A percentile compares a stretch with the other conserved stretches of the same genome.
Conservation (phyloP, 2,329 filamentous ascomycete species). For the Nigrospora oryzae region DNA sequence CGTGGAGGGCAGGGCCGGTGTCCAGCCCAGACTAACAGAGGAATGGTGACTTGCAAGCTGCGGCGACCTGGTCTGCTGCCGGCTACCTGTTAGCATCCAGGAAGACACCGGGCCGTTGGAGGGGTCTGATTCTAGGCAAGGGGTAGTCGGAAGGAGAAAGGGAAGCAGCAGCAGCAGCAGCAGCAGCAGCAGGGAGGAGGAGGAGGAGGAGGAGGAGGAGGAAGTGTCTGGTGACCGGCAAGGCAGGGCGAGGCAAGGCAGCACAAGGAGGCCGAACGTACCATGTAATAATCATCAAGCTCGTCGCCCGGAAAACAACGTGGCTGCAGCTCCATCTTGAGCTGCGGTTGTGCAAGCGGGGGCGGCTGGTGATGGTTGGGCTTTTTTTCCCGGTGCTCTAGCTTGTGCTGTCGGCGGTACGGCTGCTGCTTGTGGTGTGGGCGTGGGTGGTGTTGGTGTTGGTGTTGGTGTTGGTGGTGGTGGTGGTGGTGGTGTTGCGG, state of each 20-base stretch:
- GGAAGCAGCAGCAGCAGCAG: no score
- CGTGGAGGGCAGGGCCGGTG: background rate
- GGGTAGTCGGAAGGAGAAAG: background rate
- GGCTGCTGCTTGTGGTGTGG: constrained; percentile 3
- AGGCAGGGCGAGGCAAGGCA: constrained; percentile 4
- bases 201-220: no score
- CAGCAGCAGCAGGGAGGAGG: no score
- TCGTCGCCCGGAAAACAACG: constrained; percentile 10
- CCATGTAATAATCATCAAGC: constrained; percentile 13
- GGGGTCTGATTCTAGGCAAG: no score
- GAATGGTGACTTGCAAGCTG: constrained; percentile 13
- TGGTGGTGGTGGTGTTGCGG: constrained; percentile 11
- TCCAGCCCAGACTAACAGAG: background rate
- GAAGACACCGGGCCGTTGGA: background rate
- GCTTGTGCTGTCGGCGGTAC: background rate
- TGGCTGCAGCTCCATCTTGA: no score
- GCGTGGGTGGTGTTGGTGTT: background rate
- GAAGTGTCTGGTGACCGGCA: no score
- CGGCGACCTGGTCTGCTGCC: constrained; percentile 7
- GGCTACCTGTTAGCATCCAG: background rate
- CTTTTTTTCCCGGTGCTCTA: background rate
- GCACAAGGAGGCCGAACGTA: constrained; percentile 6
- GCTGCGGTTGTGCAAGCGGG: no score
- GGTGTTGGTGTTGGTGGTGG: background rate
- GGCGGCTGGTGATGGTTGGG: no score